phyloP scores from a whole-genome alignment of 106 monocot species.

The Dactylorhiza incarnata region DNA sequence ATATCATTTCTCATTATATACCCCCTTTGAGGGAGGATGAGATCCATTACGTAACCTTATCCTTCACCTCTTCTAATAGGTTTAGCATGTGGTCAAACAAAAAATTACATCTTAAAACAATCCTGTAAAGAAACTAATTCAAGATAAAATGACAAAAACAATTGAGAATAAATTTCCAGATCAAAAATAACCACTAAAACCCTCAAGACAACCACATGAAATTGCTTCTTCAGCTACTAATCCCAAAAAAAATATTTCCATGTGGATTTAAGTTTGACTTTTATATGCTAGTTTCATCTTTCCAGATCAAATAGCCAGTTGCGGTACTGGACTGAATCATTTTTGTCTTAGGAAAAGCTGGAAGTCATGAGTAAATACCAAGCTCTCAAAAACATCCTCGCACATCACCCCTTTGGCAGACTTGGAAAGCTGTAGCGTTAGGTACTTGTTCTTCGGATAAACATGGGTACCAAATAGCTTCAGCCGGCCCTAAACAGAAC shows the following conservation, averaged over 20 bases:
- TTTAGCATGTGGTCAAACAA: neutral
- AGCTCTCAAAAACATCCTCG: conserved; percentile 88
- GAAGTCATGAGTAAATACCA: conserved; percentile 35
- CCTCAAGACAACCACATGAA: too few species aligned
- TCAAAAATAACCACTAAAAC: neutral
- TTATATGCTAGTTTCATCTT: too few species aligned
- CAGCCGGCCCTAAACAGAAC: conserved; percentile 55
- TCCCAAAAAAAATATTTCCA: too few species aligned
- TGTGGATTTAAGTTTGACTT: too few species aligned
- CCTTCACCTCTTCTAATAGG: too few species aligned
- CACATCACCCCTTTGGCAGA: conserved; percentile 71
- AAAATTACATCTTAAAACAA: neutral
- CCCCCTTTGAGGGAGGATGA: too few species aligned
- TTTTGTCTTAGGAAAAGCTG: neutral
- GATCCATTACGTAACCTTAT: too few species aligned
- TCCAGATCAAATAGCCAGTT: neutral
- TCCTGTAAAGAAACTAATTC: neutral
- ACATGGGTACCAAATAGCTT: conserved; percentile 92
- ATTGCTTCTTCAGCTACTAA: too few species aligned
- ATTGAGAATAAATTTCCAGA: neutral
- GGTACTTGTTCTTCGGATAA: conserved; percentile 96
- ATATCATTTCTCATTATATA: too few species aligned
- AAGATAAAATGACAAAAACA: neutral
- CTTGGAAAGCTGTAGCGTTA: conserved; percentile 75
- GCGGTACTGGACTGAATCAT: neutral